A percentile compares a stretch with the other conserved stretches of the same genome.
phyloP scores from a whole-genome alignment of 2,329 filamentous ascomycete species.

The Ophiocordyceps camponoti-rufipedis region DNA sequence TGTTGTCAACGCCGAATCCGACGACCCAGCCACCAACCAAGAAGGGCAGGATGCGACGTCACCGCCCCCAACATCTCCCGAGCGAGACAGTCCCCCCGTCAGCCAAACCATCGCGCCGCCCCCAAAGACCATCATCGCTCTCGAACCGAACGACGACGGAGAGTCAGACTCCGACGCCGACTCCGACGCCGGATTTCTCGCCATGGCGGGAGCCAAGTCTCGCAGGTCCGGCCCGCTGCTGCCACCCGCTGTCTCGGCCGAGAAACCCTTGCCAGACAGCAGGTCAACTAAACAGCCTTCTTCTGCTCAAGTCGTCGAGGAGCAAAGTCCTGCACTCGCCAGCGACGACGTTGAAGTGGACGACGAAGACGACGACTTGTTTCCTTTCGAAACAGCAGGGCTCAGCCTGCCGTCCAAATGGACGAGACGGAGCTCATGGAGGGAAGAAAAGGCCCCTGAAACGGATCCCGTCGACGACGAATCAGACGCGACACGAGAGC shows the following conservation, averaged over 20 bases:
- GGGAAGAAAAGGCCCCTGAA: background rate
- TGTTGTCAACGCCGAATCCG: slow-evolving; percentile 20
- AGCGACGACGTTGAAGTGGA: slow-evolving; percentile 7
- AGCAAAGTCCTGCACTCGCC: background rate
- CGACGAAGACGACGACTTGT: slow-evolving; percentile 24
- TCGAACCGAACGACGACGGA: background rate
- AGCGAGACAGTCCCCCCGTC: background rate
- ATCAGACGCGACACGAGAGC: background rate
- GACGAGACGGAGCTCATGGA: background rate
- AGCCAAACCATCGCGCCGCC: background rate
- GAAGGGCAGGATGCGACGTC: background rate
- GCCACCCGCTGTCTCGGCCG: background rate
- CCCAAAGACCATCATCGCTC: background rate
- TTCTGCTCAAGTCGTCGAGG: background rate
- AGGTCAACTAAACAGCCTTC: background rate
- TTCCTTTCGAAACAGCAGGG: slow-evolving; percentile 24
- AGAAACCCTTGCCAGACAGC: slow-evolving; percentile 1
- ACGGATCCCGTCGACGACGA: slow-evolving; percentile 11
- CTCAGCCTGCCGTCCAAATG: slow-evolving; percentile 10
- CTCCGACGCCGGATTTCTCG: slow-evolving; percentile 22
- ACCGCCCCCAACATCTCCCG: background rate
- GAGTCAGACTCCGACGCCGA: slow-evolving; percentile 7
- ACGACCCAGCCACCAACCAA: slow-evolving; percentile 6
- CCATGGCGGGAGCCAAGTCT: slow-evolving; percentile 18
- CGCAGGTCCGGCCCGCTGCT: slow-evolving; percentile 3